phyloP scores from a whole-genome alignment of 169 alveolate genomes.

The Perkinsus marinus region DNA sequence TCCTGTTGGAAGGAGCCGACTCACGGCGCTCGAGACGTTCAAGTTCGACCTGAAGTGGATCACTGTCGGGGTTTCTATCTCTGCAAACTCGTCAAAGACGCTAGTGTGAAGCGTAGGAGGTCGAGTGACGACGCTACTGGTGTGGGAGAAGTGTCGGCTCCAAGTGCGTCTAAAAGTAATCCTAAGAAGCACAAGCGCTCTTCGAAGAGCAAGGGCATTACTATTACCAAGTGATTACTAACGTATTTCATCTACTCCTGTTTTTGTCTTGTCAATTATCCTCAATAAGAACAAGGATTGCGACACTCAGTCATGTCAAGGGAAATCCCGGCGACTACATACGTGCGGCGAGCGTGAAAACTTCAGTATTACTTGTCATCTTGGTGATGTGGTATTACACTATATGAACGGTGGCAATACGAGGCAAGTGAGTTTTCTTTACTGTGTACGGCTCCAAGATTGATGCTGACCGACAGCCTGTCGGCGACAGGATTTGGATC shows the following conservation, averaged over 20 bases:
- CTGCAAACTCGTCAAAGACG: slow-evolving; percentile 8
- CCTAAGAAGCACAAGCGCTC: not conserved
- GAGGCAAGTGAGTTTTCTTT: not conserved
- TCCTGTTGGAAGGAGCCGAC: not conserved
- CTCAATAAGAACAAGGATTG: no score
- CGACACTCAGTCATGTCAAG: not conserved
- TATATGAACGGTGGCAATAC: not conserved
- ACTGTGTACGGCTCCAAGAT: no score
- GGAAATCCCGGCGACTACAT: not conserved
- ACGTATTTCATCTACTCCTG: not conserved
- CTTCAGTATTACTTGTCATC: not conserved
- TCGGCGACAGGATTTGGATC: no score
- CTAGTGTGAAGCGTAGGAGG: not conserved
- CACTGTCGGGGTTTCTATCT: slow-evolving; percentile 25
- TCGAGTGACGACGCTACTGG: not conserved
- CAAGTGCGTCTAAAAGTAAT: not conserved
- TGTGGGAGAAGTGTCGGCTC: not conserved
- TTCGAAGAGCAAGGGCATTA: not conserved
- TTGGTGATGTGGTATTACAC: not conserved
- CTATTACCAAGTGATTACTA: not conserved
- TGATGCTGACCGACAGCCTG: no score
- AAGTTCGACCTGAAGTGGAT: slow-evolving; percentile 8
- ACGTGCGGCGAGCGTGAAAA: not conserved
- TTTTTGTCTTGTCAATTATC: not conserved
- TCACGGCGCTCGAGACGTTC: not conserved